These are phyloP conservation scores for Ganoderma sinense DNA, from an alignment of 1,284 basidiomycete genomes.

Conservation along the genomic window DNA sequence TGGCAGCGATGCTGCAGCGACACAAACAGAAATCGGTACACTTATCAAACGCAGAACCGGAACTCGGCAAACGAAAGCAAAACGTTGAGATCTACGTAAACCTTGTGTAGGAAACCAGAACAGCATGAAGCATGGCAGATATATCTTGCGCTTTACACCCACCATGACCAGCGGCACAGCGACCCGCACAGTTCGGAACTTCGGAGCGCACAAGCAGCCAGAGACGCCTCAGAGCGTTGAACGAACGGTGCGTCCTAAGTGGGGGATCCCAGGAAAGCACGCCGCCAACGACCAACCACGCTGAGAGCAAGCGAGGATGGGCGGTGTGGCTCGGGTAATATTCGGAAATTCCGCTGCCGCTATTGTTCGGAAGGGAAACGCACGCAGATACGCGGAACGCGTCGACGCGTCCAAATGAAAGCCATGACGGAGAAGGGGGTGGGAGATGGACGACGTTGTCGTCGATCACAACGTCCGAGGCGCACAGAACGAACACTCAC, in stretches of 20 bases:
- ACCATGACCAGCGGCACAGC: neutral
- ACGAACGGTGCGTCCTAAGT: neutral
- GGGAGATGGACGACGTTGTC: neutral
- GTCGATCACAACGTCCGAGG: neutral
- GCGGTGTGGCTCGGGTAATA: constrained; percentile 4
- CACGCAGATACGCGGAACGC: constrained; percentile 5
- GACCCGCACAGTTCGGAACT: neutral
- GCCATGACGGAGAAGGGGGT: neutral
- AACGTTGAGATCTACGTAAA: neutral
- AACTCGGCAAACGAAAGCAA: neutral
- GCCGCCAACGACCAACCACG: neutral
- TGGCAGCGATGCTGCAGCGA: constrained; percentile 2
- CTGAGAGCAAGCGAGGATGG: neutral
- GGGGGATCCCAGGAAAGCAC: too few relatives aligned
- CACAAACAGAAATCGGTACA: neutral
- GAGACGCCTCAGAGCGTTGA: neutral
- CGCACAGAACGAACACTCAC: constrained; percentile 44
- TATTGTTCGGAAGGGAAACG: neutral
- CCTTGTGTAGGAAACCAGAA: neutral
- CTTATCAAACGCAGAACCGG: neutral
- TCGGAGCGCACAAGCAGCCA: neutral
- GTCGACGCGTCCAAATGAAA: constrained; percentile 22
- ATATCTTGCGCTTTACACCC: too few relatives aligned
- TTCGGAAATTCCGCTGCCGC: neutral
- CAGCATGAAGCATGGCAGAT: too few relatives aligned